Conservation (phyloP, 495 filamentous ascomycete genomes). For the Trypethelium eluteriae region DNA sequence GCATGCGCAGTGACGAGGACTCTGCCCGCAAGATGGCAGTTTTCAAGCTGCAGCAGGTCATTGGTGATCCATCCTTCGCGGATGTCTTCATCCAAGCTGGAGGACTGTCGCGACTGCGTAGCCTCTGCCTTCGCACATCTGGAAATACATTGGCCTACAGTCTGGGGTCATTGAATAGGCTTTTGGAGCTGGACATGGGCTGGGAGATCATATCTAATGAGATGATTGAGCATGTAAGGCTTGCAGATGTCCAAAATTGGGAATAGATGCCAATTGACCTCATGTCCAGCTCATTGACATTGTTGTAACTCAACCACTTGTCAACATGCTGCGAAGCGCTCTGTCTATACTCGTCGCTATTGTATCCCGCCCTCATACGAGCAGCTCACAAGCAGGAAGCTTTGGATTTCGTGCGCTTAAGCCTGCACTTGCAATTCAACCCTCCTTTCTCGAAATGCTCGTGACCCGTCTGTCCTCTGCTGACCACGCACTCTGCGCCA, state of each 20-base stretch:
- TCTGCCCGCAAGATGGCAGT: constrained; percentile 96
- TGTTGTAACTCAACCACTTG: constrained; percentile 89
- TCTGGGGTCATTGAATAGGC: constrained; percentile 71
- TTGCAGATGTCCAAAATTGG: not conserved
- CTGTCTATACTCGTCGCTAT: constrained; percentile 94
- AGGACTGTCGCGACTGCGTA: constrained; percentile 69
- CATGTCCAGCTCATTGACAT: constrained; percentile 70
- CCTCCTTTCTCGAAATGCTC: constrained; percentile 90
- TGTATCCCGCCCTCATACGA: constrained; percentile 69
- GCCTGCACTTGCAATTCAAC: constrained; percentile 81
- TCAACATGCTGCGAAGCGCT: constrained; percentile 92
- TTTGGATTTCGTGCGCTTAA: constrained; percentile 88
- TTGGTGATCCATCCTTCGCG: constrained; percentile 93
- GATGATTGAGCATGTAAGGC: constrained; percentile 57
- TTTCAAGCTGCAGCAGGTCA: constrained; percentile 90
- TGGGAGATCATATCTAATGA: constrained; percentile 75
- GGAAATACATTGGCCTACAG: constrained; percentile 96
- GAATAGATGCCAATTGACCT: not conserved
- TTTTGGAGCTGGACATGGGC: constrained; percentile 93
- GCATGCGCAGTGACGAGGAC: constrained; percentile 71
- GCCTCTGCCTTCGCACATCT: constrained; percentile 70
- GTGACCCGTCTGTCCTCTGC: constrained; percentile 82
- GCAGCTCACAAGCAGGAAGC: constrained; percentile 43
- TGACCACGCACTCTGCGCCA: constrained; percentile 93
- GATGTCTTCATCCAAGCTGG: constrained; percentile 90